phyloP scores from a whole-genome alignment of 192 early-diverging fungal species.

The Gonapodya prolifera region DNA sequence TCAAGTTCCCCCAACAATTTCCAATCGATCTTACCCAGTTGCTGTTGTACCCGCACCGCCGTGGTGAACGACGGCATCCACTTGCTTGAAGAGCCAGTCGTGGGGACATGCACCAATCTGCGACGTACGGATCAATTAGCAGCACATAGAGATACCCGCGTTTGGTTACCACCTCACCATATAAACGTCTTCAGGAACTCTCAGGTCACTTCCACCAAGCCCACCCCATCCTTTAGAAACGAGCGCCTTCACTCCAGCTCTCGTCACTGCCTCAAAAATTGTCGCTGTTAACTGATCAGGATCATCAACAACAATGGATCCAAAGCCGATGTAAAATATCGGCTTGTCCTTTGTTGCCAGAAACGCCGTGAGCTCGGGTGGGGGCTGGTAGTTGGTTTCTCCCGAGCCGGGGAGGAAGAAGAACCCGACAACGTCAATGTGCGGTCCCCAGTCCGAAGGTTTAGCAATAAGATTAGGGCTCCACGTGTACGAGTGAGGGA shows the following conservation, averaged over 20 bases:
- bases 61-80: slow-evolving; percentile 16
- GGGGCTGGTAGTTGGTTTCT: slow-evolving; percentile 12
- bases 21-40: slow-evolving; percentile 13
- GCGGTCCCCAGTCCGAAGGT: slow-evolving; percentile 21
- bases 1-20: not conserved
- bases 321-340: slow-evolving; percentile 22
- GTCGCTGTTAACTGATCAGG: slow-evolving; percentile 14
- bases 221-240: slow-evolving; percentile 20
- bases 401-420: slow-evolving; percentile 12
- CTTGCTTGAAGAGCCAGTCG: slow-evolving; percentile 20
- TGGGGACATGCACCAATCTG: slow-evolving; percentile 9
- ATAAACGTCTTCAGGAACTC: not conserved
- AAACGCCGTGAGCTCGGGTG: slow-evolving; percentile 14
- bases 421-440: slow-evolving; percentile 24
- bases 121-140: not conserved
- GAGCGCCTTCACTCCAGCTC: slow-evolving; percentile 16
- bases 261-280: slow-evolving; percentile 14
- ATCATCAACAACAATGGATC: slow-evolving; percentile 21
- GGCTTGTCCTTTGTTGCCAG: slow-evolving; percentile 11
- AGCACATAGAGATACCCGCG: not conserved
- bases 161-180: not conserved
- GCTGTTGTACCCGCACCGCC: slow-evolving; percentile 22
- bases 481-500: slow-evolving; percentile 23
- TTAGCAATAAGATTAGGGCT: slow-evolving; percentile 17
- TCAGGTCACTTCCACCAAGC: not conserved